Base-by-base conservation (phyloP, 2,329 filamentous ascomycete genomes). In the Celoporthe dispersa region DNA sequence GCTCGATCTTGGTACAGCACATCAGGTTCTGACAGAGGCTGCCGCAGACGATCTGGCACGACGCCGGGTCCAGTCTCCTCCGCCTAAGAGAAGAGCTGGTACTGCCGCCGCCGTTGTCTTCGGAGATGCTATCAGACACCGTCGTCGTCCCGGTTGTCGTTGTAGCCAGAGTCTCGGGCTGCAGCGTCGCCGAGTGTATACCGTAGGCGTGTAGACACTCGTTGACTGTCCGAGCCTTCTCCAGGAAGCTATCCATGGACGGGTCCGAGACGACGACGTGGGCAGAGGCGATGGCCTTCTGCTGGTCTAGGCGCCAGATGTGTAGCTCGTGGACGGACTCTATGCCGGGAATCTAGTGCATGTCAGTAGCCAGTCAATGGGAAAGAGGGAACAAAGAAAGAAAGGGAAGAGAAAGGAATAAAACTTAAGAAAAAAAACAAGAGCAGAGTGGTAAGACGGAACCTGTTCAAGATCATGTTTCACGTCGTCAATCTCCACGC, bases 171-270 rank as follows among this genome's bases (percentile, higher is more conserved):
- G 85, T 74, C 77, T 93, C 91, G 0, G 91, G 91, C 79, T 94
- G 91, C 41, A 94, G 77, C 1, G 92, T 93, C 4, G 84, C 85
- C 16, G 89, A 91, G 77, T 94, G 90, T 71, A 94, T 89, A 6
- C 91, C 92, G 75, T 93, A 93, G 1, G 87, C 90, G 75, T 92
- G 90, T 53, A 94, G 84, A 76, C 91, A 93, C 77, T 93, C 86
- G 70, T 86, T 86, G 67, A 92, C 86, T 1, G 85, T 87, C 74
- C 85, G 86, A 1, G 90, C 88, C 71, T 86, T 86, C 65, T 83
- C 81, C 80, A 88, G 85, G 76, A 93, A 93, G 64, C 82, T 81
- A 48, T 81, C 77, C 33, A 92, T 78, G 11, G 85, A 84, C 66
- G 85, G 82, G 71, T 88, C 85, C 1, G 85, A 84, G 22, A 93